These are phyloP conservation scores for Rhynchosporium secalis DNA, from an alignment of 2,329 filamentous ascomycete genomes.

Conservation along the genomic window DNA sequence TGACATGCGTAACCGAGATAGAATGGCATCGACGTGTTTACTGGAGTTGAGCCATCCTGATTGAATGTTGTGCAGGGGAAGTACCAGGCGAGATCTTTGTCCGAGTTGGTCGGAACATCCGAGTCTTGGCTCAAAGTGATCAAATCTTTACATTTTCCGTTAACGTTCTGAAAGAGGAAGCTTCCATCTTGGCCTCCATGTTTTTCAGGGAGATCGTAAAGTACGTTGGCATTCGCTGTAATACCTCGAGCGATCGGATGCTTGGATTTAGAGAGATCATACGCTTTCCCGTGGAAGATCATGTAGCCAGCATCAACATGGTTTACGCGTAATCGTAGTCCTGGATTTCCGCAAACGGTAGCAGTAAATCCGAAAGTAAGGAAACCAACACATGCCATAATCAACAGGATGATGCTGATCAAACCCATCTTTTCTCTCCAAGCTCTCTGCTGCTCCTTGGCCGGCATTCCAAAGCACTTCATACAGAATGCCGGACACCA, in stretches of 20 bases:
- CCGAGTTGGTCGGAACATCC: conserved; percentile 73
- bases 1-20: conserved; percentile 90
- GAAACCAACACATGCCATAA: conserved; percentile 89
- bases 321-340: conserved; percentile 74
- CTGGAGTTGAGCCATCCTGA: conserved; percentile 81
- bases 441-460: conserved; percentile 83
- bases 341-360: conserved; percentile 75
- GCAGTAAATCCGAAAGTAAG: conserved; percentile 95
- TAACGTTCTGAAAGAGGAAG: conserved; percentile 98
- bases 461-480: conserved; percentile 79
- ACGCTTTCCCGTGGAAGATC: conserved; percentile 94
- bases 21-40: conserved; percentile 71
- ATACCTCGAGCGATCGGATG: conserved; percentile 84
- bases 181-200: conserved; percentile 90
- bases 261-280: conserved; percentile 73
- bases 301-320: conserved; percentile 80
- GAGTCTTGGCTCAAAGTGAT: conserved; percentile 73
- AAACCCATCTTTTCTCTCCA: conserved; percentile 99
- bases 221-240: conserved; percentile 69
- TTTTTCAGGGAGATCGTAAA: conserved; percentile 81
- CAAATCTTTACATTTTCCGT: conserved; percentile 89
- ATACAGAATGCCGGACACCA: conserved; percentile 88
- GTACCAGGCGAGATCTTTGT: conserved; percentile 87
- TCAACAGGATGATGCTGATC: conserved; percentile 86
- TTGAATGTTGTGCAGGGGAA: conserved; percentile 92